Conservation (phyloP, 164 flowering plant species). For the Berberis thunbergii region DNA sequence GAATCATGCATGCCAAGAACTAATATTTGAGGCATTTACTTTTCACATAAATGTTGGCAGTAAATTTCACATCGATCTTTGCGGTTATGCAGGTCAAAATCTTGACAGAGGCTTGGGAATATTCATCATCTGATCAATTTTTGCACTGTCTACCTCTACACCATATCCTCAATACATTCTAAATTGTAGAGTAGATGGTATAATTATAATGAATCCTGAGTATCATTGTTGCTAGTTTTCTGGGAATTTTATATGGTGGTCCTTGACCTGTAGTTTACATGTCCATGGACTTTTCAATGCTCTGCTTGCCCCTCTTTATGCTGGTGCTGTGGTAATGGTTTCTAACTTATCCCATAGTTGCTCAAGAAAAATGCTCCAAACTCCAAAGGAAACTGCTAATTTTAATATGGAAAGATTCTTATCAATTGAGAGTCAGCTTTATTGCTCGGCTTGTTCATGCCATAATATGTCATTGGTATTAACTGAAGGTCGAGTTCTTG, state of each 20-base stretch:
- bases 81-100: constrained; percentile 60
- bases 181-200: not conserved
- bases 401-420: too few relatives aligned
- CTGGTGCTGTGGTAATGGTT: constrained; percentile 67
- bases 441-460: not conserved
- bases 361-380: not conserved
- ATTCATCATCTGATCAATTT: constrained; percentile 74
- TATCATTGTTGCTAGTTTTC: not conserved
- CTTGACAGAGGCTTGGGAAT: constrained; percentile 85
- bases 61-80: not conserved
- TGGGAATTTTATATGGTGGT: constrained; percentile 3
- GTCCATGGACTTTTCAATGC: constrained; percentile 99
- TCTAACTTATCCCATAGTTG: constrained; percentile 2
- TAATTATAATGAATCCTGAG: not conserved
- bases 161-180: constrained; percentile 65
- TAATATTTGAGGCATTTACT: not conserved
- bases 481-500: constrained; percentile 87
- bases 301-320: constrained; percentile 91
- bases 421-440: too few relatives aligned
- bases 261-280: constrained; percentile 69
- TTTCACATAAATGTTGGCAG: not conserved
- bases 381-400: too few relatives aligned
- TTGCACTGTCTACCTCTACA: constrained; percentile 91
- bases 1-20: not conserved
- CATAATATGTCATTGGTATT: constrained; percentile 11